Evolutionary conservation across 257 asterid genomes (phyloP).

Genomic region (Coffea eugenioides): DNA sequence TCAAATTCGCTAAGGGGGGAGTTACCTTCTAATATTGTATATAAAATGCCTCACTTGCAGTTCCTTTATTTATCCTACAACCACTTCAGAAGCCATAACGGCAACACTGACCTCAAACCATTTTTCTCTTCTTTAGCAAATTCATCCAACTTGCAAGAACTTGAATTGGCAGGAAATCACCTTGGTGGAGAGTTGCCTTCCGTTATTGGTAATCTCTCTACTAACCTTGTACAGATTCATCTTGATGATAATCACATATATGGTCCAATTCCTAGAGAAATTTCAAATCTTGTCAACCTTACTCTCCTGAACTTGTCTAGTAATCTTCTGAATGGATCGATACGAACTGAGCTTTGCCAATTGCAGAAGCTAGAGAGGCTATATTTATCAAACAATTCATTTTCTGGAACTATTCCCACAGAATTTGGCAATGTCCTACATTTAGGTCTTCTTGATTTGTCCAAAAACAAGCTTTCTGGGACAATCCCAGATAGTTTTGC

Average conservation of each 20-base stretch:
- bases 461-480: constrained; percentile 69
- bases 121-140: constrained; percentile 56
- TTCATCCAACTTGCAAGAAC: constrained; percentile 61
- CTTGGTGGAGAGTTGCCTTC: constrained; percentile 77
- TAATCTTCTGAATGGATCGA: constrained; percentile 66
- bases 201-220: constrained; percentile 59
- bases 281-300: constrained; percentile 57
- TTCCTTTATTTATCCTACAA: constrained; percentile 67
- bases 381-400: constrained; percentile 50
- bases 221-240: constrained; percentile 48
- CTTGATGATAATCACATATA: constrained; percentile 56
- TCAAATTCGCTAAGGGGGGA: constrained; percentile 60
- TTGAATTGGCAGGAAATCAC: constrained; percentile 62
- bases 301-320: constrained; percentile 67
- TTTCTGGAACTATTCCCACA: constrained; percentile 59
- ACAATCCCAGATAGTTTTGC: constrained; percentile 61
- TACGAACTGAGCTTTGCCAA: constrained; percentile 54
- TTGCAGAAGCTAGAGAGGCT: constrained; percentile 63
- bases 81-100: constrained; percentile 51
- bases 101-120: constrained; percentile 54
- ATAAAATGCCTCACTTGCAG: constrained; percentile 46
- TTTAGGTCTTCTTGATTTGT: constrained; percentile 76
- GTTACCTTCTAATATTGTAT: constrained; percentile 48
- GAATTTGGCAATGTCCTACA: constrained; percentile 56
- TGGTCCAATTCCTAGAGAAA: constrained; percentile 62